These are phyloP conservation scores for Xylariaceae sp. DNA, from an alignment of 2,329 filamentous ascomycete species.

Conservation along the genomic window DNA sequence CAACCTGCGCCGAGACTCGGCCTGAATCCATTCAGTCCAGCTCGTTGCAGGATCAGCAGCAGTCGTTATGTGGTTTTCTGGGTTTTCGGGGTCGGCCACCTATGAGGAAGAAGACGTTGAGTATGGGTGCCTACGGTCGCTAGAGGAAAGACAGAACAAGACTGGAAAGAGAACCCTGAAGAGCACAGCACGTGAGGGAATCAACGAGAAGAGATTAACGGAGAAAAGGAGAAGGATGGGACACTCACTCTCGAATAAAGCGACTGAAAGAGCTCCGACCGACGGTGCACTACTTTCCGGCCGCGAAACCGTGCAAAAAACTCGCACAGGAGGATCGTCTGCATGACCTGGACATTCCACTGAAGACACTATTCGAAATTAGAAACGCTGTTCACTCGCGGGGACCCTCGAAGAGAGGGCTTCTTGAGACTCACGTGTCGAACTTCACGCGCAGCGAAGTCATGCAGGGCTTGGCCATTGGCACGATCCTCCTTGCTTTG, in stretches of 20 bases:
- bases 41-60: slow-evolving; percentile 27
- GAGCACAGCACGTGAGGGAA: slow-evolving; percentile 27
- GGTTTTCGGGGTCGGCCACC: slow-evolving; percentile 33
- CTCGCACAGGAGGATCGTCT: slow-evolving; percentile 51
- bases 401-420: neutral
- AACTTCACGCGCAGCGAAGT: slow-evolving; percentile 45
- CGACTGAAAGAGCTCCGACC: slow-evolving; percentile 45
- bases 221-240: slow-evolving; percentile 27
- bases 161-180: slow-evolving; percentile 31
- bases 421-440: slow-evolving; percentile 40
- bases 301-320: slow-evolving; percentile 52
- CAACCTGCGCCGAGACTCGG: slow-evolving; percentile 49
- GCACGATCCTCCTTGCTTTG: slow-evolving; percentile 44
- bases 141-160: slow-evolving; percentile 28
- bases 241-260: slow-evolving; percentile 53
- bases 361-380: slow-evolving; percentile 34
- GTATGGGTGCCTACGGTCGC: slow-evolving; percentile 26
- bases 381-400: slow-evolving; percentile 4
- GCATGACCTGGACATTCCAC: slow-evolving; percentile 48
- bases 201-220: slow-evolving; percentile 17
- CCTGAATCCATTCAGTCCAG: slow-evolving; percentile 50
- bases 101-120: slow-evolving; percentile 33
- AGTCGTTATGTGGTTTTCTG: slow-evolving; percentile 15
- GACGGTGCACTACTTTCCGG: slow-evolving; percentile 40
- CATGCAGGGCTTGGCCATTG: slow-evolving; percentile 46